These are phyloP conservation scores for Starmera pachycereana DNA, from an alignment of 805 yeast genomes.

Conservation along the genomic window DNA sequence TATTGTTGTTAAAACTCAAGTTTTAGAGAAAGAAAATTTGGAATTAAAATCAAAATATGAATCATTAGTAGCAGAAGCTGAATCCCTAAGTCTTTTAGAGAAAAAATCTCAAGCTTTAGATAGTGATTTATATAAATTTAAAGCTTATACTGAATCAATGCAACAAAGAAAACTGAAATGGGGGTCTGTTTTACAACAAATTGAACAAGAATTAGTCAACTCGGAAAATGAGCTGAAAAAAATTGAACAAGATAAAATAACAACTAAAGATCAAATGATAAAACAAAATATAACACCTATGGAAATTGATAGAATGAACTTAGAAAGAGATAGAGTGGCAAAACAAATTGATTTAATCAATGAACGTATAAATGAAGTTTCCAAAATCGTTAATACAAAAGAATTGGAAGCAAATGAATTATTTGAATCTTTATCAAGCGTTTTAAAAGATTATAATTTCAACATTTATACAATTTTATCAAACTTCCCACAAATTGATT, in stretches of 20 bases:
- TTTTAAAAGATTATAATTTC: conserved; percentile 47
- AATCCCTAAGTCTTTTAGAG: conserved; percentile 38
- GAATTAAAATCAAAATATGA: conserved; percentile 29
- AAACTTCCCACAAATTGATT: conserved; percentile 16
- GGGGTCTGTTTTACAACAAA: conserved; percentile 46
- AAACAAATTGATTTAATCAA: conserved; percentile 38
- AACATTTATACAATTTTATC: conserved; percentile 38
- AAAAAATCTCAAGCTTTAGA: conserved; percentile 55
- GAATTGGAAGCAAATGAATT: conserved; percentile 39
- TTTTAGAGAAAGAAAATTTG: conserved; percentile 30
- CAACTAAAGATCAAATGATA: conserved; percentile 32
- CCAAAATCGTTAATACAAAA: conserved; percentile 35
- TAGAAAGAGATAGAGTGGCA: conserved; percentile 49
- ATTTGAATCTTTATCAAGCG: conserved; percentile 39
- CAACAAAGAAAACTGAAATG: conserved; percentile 56
- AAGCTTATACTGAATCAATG: conserved; percentile 61
- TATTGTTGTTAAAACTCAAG: conserved; percentile 35
- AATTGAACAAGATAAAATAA: conserved; percentile 31
- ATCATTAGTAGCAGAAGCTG: conserved; percentile 32
- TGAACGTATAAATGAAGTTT: conserved; percentile 34
- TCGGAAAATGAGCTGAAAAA: conserved; percentile 32
- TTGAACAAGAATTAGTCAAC: conserved; percentile 40
- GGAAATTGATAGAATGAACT: conserved; percentile 52
- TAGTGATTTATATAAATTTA: conserved; percentile 59
- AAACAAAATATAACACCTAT: conserved; percentile 49